Conservation (phyloP, 2,329 filamentous ascomycete species). For the Ascochyta fabae region DNA sequence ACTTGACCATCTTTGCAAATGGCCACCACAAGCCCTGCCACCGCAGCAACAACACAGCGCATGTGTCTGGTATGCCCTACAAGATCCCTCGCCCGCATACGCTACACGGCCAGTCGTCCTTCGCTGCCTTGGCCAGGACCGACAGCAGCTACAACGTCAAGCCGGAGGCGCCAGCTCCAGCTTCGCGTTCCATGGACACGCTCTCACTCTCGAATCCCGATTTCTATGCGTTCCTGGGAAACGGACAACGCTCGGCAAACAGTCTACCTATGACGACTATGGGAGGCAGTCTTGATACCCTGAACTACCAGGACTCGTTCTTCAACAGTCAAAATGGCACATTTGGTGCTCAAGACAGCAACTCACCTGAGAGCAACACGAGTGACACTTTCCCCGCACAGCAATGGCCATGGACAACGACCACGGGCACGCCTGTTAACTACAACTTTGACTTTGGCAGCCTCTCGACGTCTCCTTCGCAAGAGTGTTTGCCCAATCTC, state of each 20-base stretch:
- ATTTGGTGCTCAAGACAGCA: conserved; percentile 36
- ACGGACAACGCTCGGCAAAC: conserved; percentile 37
- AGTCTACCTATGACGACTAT: conserved; percentile 36
- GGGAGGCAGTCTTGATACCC: conserved; percentile 38
- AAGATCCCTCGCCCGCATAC: conserved; percentile 60
- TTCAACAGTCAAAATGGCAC: conserved; percentile 35
- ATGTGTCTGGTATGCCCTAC: conserved; percentile 68
- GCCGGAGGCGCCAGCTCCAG: conserved; percentile 24
- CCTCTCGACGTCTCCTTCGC: conserved; percentile 49
- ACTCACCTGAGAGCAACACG: conserved; percentile 42
- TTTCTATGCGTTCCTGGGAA: conserved; percentile 46
- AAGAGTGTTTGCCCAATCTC: conserved; percentile 45
- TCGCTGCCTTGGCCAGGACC: conserved; percentile 33
- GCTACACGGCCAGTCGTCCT: conserved; percentile 42
- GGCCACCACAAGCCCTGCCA: conserved; percentile 70
- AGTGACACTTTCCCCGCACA: conserved; percentile 40
- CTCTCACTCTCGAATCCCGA: conserved; percentile 47
- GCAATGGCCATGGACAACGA: conserved; percentile 46
- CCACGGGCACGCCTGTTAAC: conserved; percentile 32
- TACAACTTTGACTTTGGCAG: conserved; percentile 43
- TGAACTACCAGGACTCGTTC: conserved; percentile 36
- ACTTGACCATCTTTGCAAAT: conserved; percentile 66
- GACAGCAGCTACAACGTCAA: conserved; percentile 30
- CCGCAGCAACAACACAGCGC: conserved; percentile 68
- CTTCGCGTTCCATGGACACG: conserved; percentile 45